Evolutionary conservation across 768 basidiomycete species (phyloP), one percentile per base, ranked within the genome.

Genomic region (Termitomyces sp.): DNA sequence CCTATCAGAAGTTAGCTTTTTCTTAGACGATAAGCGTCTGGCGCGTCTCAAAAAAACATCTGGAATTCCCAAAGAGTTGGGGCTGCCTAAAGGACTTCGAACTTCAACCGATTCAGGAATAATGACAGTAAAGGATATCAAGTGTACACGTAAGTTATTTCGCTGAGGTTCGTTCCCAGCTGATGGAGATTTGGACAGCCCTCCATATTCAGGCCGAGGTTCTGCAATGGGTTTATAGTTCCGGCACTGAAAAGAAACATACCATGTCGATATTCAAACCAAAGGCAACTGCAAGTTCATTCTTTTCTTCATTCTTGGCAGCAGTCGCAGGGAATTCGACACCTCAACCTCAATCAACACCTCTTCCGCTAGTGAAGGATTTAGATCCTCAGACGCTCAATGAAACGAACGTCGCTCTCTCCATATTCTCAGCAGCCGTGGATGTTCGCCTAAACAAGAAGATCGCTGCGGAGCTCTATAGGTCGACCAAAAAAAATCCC

Each of bases 401-500:
- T 50, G 77, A 80, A 53, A 83, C 82, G 0, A 81, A 75, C 58
- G 84, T 91, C 28, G 72, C 79, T 1, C 65, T 91, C 54, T 80
- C 84, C 1, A 80, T 90, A 44, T 89, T 85, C 66, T 79, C 85
- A 9, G 87, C 86, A 2, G 78, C 85, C 38, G 80, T 90, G 14
- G 78, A 79, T 46, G 86, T 92, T 20, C 77, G 72, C 44, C 69
- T 91, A 18, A 83, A 84, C 60, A 79, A 82, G 70, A 90, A 87
- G 66, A 73, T 88, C 49, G 76, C 82, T 2, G 69, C 75, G 9
- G 96, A 98, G 69, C 75, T 98, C 35, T 81, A 89, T 58, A 79
- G 96, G 58, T 91, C 93, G 0, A 99, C 95, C 12, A 98, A 98
- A 81, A 99, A 99, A 77, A 87, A 90, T 55, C 90, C 92, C 0